Conservation (phyloP, 164 flowering plant species). For the Paratinospora sagittata region DNA sequence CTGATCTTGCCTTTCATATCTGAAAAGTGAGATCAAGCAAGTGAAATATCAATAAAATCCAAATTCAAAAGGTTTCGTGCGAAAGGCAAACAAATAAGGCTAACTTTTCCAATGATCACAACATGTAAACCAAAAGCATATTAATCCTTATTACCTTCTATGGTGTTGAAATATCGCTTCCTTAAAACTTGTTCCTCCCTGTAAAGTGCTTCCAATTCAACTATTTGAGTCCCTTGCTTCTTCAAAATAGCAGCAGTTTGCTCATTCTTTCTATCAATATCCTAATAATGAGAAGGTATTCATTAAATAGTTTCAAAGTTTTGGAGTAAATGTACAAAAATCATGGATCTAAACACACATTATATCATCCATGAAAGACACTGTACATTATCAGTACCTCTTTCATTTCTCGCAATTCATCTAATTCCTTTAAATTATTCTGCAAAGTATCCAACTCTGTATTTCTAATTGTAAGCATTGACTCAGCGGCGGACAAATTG, state of each 20-base stretch:
- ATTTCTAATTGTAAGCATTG: slow-evolving; percentile 42
- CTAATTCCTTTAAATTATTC: slow-evolving; percentile 66
- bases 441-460: slow-evolving; percentile 52
- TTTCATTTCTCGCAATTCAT: slow-evolving; percentile 93
- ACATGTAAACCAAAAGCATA: neutral
- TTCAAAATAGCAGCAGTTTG: slow-evolving; percentile 94
- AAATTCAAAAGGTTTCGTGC: neutral
- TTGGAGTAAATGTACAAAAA: neutral
- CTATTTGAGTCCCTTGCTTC: slow-evolving; percentile 87
- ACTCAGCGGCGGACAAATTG: slow-evolving; percentile 51
- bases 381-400: slow-evolving; percentile 46
- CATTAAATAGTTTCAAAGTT: neutral
- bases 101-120: neutral
- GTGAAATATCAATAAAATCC: neutral
- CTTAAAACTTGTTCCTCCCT: slow-evolving; percentile 89
- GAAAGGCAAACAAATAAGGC: neutral
- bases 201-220: slow-evolving; percentile 77
- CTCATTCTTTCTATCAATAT: slow-evolving; percentile 93
- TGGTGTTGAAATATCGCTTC: slow-evolving; percentile 84
- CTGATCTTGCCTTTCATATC: slow-evolving; percentile 99
- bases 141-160: slow-evolving; percentile 60
- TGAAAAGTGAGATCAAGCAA: slow-evolving; percentile 17
- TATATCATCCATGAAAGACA: neutral
- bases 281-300: slow-evolving; percentile 37
- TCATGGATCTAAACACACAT: neutral